Percentiles rank a stretch among this genome's conserved stretches.
Conservation (phyloP, 2,329 filamentous ascomycete genomes). For the Cucurbitaria berberidis region DNA sequence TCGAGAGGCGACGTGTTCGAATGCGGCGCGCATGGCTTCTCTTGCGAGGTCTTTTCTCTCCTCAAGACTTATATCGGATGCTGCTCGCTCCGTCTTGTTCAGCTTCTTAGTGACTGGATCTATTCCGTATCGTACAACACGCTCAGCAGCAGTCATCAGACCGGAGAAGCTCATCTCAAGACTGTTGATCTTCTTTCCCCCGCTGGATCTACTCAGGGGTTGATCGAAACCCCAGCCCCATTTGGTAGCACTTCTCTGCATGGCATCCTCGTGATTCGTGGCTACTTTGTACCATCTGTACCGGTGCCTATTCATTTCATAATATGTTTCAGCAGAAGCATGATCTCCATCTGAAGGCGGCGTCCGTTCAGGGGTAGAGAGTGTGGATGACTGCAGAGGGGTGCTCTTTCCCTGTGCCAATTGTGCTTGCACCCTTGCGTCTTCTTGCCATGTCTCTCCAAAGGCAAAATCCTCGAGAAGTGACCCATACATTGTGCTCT, state of each 20-base stretch:
- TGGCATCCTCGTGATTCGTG: constrained; percentile 63
- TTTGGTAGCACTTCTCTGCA: constrained; percentile 52
- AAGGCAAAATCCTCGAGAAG: constrained; percentile 83
- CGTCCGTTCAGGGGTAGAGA: not conserved
- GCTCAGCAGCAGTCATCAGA: constrained; percentile 69
- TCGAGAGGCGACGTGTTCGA: constrained; percentile 83
- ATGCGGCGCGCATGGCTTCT: constrained; percentile 78
- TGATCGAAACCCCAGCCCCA: constrained; percentile 73
- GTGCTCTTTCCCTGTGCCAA: not conserved
- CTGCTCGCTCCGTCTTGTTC: constrained; percentile 37
- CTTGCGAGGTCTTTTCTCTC: constrained; percentile 74
- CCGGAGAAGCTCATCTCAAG: constrained; percentile 67
- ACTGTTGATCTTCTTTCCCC: constrained; percentile 40
- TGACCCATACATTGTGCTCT: constrained; percentile 79
- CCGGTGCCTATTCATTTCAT: constrained; percentile 12
- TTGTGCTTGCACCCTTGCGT: constrained; percentile 2
- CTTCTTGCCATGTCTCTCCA: constrained; percentile 41
- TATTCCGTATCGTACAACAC: constrained; percentile 55
- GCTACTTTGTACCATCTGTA: constrained; percentile 66
- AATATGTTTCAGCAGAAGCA: constrained; percentile 30
- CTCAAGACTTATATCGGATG: constrained; percentile 54
- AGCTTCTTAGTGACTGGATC: constrained; percentile 35
- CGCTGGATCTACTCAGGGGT: constrained; percentile 63
- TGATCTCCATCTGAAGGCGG: not conserved
- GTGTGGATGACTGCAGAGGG: not conserved